A percentile compares a stretch with the other conserved stretches of the same genome.
Evolutionary conservation across 306 rosid species (phyloP).

Genomic region (Medicago ruthenica): DNA sequence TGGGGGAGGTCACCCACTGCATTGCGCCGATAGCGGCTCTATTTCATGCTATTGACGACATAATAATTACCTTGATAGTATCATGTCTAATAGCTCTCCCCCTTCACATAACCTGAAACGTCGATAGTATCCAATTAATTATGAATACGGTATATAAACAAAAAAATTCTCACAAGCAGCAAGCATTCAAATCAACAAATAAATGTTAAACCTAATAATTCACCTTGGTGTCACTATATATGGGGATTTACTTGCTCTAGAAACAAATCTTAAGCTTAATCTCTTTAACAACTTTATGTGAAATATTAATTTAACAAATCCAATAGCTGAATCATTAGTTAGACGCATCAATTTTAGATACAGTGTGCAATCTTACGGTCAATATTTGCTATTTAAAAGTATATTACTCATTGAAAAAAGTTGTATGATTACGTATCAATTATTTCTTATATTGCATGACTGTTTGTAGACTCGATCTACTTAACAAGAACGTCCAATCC

Average conservation of each 20-base stretch:
- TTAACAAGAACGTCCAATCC: neutral
- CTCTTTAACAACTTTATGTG: neutral
- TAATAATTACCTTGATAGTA: slow-evolving; percentile 81
- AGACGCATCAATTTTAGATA: neutral
- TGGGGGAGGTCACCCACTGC: neutral
- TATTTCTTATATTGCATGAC: neutral
- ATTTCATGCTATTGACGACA: neutral
- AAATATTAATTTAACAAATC: slow-evolving; percentile 7
- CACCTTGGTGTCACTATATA: neutral
- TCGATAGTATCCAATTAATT: slow-evolving; percentile 31
- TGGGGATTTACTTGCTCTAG: neutral
- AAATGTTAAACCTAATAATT: too few relatives aligned
- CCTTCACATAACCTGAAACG: slow-evolving; percentile 98
- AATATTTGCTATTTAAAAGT: neutral
- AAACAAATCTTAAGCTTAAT: neutral
- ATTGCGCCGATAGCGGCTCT: neutral
- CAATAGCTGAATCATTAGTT: neutral
- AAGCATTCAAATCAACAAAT: too few relatives aligned
- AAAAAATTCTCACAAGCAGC: neutral
- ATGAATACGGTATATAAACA: slow-evolving; percentile 10
- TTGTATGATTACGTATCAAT: neutral
- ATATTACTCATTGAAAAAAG: neutral
- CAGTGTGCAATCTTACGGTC: neutral
- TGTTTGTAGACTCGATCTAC: neutral
- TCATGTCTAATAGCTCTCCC: slow-evolving; percentile 97